A percentile compares a stretch with the other conserved stretches of the same genome.
Evolutionary conservation across 192 early-diverging fungal species (phyloP).

Genomic region (Linnemannia elongata): DNA sequence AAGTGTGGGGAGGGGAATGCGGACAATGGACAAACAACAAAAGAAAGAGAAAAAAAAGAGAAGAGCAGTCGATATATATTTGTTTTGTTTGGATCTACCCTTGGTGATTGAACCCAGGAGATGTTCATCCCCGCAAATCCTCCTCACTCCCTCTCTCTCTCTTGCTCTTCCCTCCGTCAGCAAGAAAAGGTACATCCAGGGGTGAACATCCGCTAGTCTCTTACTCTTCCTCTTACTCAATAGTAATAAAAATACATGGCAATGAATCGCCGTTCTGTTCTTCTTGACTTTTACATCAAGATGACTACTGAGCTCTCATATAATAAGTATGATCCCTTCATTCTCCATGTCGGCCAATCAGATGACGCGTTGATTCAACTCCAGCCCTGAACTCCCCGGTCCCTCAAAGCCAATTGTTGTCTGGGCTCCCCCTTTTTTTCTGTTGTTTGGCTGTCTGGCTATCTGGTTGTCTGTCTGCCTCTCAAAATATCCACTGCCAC

Average conservation of each 20-base stretch:
- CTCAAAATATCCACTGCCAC: background rate
- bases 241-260: background rate
- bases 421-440: background rate
- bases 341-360: slow-evolving; percentile 85
- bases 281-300: background rate
- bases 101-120: slow-evolving; percentile 49
- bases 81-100: slow-evolving; percentile 69
- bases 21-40: slow-evolving; percentile 27
- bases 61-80: slow-evolving; percentile 49
- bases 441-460: background rate
- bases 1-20: slow-evolving; percentile 29
- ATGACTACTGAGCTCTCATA: slow-evolving; percentile 60
- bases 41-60: slow-evolving; percentile 15
- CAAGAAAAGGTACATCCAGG: background rate
- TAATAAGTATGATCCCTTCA: slow-evolving; percentile 45
- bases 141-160: too few species aligned
- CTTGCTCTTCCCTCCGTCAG: too few species aligned
- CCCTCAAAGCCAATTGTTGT: slow-evolving; percentile 7
- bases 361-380: background rate
- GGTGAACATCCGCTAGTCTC: background rate
- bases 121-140: background rate
- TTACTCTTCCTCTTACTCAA: too few species aligned
- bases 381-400: slow-evolving; percentile 9
- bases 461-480: background rate
- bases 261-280: slow-evolving; percentile 5